A percentile compares a stretch with the other conserved stretches of the same genome.
Evolutionary conservation across 2,329 filamentous ascomycete genomes (phyloP).

Genomic region (Epichloe glyceriae): DNA sequence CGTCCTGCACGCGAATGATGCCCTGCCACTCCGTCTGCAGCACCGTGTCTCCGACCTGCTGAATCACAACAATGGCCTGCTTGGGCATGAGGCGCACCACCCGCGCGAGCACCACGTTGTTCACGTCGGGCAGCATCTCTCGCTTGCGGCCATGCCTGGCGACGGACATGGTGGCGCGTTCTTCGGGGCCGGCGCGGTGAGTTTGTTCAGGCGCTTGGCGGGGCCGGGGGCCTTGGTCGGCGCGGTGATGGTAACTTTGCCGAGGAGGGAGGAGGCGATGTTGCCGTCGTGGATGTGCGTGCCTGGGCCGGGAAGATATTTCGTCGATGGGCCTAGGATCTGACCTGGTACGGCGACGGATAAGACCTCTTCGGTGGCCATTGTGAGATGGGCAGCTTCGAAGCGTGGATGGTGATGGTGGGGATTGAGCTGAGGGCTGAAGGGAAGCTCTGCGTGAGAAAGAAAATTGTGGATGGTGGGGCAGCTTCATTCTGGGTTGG

Average conservation of each 20-base stretch:
- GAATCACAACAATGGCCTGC: slow-evolving; percentile 75
- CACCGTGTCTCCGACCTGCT: slow-evolving; percentile 63
- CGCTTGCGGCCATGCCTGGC: slow-evolving; percentile 37
- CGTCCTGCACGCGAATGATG: slow-evolving; percentile 77
- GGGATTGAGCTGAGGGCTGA: neutral
- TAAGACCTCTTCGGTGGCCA: slow-evolving; percentile 26
- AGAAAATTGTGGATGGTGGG: neutral
- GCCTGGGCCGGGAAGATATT: slow-evolving; percentile 63
- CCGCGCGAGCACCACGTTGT: slow-evolving; percentile 67
- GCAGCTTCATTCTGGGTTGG: neutral
- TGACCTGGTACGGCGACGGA: slow-evolving; percentile 69
- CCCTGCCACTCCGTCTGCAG: slow-evolving; percentile 74
- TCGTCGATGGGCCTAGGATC: slow-evolving; percentile 52
- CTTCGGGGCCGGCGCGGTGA: slow-evolving; percentile 31
- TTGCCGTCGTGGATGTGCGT: slow-evolving; percentile 68
- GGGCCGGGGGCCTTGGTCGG: slow-evolving; percentile 34
- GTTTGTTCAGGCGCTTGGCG: slow-evolving; percentile 46
- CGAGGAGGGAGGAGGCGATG: slow-evolving; percentile 73
- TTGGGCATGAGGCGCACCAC: slow-evolving; percentile 76
- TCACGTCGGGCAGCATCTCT: slow-evolving; percentile 70
- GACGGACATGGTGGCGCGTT: slow-evolving; percentile 43
- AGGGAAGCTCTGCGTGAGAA: neutral
- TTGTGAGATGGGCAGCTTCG: slow-evolving; percentile 6
- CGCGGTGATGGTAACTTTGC: slow-evolving; percentile 46
- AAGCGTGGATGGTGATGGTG: too few relatives aligned